These are phyloP conservation scores for Nepenthes gracilis DNA, from an alignment of 148 eudicot genomes.

Conservation along the genomic window DNA sequence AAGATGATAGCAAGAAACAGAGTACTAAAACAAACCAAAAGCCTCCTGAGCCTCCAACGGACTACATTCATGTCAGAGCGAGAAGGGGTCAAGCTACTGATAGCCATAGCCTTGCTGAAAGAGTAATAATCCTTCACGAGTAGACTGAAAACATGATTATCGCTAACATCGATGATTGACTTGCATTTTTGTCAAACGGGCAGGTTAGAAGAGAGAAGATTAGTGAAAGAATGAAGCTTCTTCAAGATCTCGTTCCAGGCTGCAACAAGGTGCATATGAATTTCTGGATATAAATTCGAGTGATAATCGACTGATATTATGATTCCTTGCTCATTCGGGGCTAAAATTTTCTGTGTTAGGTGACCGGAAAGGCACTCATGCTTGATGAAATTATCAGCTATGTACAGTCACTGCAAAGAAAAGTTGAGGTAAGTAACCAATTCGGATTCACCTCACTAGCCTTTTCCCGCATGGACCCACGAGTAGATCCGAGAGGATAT, in stretches of 20 bases:
- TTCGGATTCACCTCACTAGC: background rate
- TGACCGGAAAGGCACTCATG: conserved; percentile 96
- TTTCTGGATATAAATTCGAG: background rate
- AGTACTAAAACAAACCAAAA: conserved; percentile 28
- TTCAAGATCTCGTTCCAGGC: conserved; percentile 92
- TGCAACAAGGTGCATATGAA: conserved; percentile 64
- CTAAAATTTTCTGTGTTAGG: conserved; percentile 21
- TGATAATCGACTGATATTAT: background rate
- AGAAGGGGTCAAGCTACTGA: conserved; percentile 98
- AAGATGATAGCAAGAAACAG: conserved; percentile 21
- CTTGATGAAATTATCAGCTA: conserved; percentile 93
- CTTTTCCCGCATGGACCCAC: background rate
- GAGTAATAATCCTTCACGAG: conserved; percentile 29
- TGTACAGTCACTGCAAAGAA: conserved; percentile 86
- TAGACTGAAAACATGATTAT: background rate
- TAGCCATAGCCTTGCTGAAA: conserved; percentile 97
- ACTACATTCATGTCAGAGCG: conserved; percentile 96
- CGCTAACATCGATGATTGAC: background rate
- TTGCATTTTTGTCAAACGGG: background rate
- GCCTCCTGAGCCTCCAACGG: conserved; percentile 62
- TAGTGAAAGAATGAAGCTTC: conserved; percentile 92
- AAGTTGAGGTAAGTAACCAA: conserved; percentile 67
- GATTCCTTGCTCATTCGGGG: background rate
- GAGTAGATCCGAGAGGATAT: no score
- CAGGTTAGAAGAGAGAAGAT: conserved; percentile 95